These are phyloP conservation scores for Irpex sp. DNA, from an alignment of 1,284 basidiomycete genomes.

Conservation along the genomic window DNA sequence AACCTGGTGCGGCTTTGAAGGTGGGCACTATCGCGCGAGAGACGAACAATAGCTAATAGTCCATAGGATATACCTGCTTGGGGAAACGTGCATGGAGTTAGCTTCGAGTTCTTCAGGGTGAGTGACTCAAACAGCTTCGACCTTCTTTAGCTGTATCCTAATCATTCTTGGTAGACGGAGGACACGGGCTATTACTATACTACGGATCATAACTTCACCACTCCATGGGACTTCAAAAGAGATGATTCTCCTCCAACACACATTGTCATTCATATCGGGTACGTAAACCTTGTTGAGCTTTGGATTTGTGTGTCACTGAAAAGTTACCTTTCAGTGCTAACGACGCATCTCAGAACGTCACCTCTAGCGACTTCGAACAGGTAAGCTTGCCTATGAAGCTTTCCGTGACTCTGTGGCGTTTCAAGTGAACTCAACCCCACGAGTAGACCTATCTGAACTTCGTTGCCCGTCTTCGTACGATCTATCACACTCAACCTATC, in stretches of 20 bases:
- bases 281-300: conserved; percentile 16
- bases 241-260: conserved; percentile 58
- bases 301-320: not conserved
- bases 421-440: not conserved
- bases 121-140: not conserved
- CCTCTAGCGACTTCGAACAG: conserved; percentile 51
- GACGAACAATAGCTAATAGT: not conserved
- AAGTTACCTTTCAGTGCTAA: conserved; percentile 41
- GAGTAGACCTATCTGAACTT: conserved; percentile 55
- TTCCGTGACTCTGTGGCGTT: not conserved
- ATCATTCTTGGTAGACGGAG: conserved; percentile 49
- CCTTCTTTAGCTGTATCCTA: not conserved
- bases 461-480: conserved; percentile 48
- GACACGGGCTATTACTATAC: conserved; percentile 64
- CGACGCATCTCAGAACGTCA: conserved; percentile 55
- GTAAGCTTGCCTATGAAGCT: conserved; percentile 30
- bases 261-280: conserved; percentile 66
- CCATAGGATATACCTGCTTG: conserved; percentile 62
- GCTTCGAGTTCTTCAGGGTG: conserved; percentile 58
- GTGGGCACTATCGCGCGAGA: conserved; percentile 30
- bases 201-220: conserved; percentile 66
- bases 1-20: conserved; percentile 60
- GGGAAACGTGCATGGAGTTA: conserved; percentile 64
- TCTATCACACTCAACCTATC: conserved; percentile 56
- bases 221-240: conserved; percentile 61